These are phyloP conservation scores for Diplocarpon rosae DNA, from an alignment of 2,329 filamentous ascomycete genomes.

Conservation along the genomic window DNA sequence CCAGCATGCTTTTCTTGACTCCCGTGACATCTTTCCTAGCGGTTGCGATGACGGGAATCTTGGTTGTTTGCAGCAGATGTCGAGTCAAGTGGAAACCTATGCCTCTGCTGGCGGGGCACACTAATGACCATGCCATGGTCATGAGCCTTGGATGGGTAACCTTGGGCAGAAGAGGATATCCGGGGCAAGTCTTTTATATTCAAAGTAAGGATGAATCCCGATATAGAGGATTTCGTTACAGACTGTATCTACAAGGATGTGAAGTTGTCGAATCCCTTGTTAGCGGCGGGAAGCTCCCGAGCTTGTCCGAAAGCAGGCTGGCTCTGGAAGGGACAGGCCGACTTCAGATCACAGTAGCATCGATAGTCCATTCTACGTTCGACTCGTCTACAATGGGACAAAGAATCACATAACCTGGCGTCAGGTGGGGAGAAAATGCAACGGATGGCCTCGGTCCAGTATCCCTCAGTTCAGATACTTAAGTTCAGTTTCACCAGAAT, in stretches of 20 bases:
- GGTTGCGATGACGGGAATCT: slow-evolving; percentile 48
- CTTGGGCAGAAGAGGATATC: neutral
- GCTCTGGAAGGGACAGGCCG: neutral
- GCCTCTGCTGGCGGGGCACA: slow-evolving; percentile 50
- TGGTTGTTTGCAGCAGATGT: slow-evolving; percentile 44
- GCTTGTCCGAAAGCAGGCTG: neutral
- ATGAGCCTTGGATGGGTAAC: neutral
- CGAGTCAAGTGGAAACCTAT: slow-evolving; percentile 51
- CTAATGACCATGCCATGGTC: slow-evolving; percentile 29
- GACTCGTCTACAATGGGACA: too few relatives aligned
- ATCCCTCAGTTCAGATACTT: too few relatives aligned
- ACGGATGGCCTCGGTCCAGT: too few relatives aligned
- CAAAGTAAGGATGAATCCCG: too few relatives aligned
- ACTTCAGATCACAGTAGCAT: neutral
- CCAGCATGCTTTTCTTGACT: slow-evolving; percentile 38
- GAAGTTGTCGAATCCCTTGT: slow-evolving; percentile 1
- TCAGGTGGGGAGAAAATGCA: too few relatives aligned
- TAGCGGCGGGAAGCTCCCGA: slow-evolving; percentile 5
- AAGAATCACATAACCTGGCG: too few relatives aligned
- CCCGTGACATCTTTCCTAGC: slow-evolving; percentile 41
- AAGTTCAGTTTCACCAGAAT: too few relatives aligned
- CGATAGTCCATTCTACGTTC: too few relatives aligned
- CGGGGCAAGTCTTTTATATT: too few relatives aligned
- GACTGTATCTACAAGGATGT: slow-evolving; percentile 10
- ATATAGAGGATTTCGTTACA: neutral